Base-by-base conservation (phyloP, 192 early-diverging fungal genomes). In the Entomortierella parvispora region DNA sequence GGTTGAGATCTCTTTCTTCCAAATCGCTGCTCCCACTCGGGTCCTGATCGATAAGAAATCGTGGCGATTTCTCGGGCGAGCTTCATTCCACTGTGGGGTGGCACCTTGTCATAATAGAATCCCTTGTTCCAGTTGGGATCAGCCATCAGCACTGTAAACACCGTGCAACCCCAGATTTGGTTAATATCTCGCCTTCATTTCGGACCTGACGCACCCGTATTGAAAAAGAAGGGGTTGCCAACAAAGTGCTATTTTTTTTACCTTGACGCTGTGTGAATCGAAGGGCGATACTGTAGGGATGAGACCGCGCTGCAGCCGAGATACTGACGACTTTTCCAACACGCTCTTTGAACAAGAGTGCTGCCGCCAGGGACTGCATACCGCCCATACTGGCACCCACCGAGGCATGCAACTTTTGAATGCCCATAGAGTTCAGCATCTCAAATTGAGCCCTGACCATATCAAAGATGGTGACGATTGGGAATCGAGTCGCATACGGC, bases 1-100 rank as follows among this genome's bases (percentile, higher is more conserved):
- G 92, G 91, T 20, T 89, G 85, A 10, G 88, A 83, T 33, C 97
- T 87, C 37, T 92, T 92, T 17, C 95, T 81, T 8, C 97, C 96
- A 80, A 99, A 99, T 22, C 97, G 85, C 72, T 90, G 86, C 76
- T 97, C 97, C 97, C 97, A 99, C 83, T 99, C 97, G 37, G 97
- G 97, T 0, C 97, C 97, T 7, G 95, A 97, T 20, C 97, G 90
- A 74, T 99, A 99, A 42, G 82, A 88, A 58, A 98, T 93, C 11
- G 95, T 96, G 17, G 95, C 96, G 48, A 98, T 95, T 69, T 93
- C 86, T 52, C 96, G 92, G 14, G 96, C 96, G 33, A 97, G 85
- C 84, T 97, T 99, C 94, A 99, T 96, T 0, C 97, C 97, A 26
- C 93, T 85, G 77, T 96, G 94, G 45, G 97, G 97, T 62, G 88